These are phyloP conservation scores for Larix kaempferi DNA, from an alignment of 75 land plant species.

Conservation along the genomic window DNA sequence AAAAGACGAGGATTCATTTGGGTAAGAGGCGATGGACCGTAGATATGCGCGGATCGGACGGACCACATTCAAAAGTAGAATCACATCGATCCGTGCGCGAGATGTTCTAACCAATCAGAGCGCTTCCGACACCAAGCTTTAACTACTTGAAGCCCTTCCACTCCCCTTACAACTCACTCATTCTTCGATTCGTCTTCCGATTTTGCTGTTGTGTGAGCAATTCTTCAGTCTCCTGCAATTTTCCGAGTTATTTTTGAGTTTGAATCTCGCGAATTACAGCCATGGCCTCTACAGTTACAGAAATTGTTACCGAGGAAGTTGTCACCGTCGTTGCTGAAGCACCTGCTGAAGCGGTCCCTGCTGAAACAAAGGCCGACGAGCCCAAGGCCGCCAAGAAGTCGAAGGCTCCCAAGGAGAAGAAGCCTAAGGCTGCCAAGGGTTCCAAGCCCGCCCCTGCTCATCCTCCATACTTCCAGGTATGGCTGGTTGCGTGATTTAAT, in stretches of 20 bases:
- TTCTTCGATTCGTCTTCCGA: no score
- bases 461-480: constrained; percentile 82
- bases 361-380: not conserved
- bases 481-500: not conserved
- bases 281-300: not conserved
- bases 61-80: not conserved
- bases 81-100: not conserved
- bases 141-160: constrained; percentile 1
- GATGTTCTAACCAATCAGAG: not conserved
- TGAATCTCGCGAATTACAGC: not conserved
- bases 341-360: not conserved
- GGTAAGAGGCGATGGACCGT: not conserved
- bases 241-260: no score
- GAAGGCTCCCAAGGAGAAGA: constrained; percentile 25
- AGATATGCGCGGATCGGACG: not conserved
- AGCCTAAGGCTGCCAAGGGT: constrained; percentile 27
- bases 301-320: not conserved
- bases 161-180: not conserved
- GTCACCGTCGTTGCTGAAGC: not conserved
- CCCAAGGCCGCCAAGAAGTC: constrained; percentile 17
- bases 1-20: not conserved
- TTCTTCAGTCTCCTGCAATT: not conserved
- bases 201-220: not conserved
- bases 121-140: not conserved
- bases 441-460: constrained; percentile 33